These are phyloP conservation scores for Neltuma alba DNA, from an alignment of 306 rosid species.

Conservation along the genomic window DNA sequence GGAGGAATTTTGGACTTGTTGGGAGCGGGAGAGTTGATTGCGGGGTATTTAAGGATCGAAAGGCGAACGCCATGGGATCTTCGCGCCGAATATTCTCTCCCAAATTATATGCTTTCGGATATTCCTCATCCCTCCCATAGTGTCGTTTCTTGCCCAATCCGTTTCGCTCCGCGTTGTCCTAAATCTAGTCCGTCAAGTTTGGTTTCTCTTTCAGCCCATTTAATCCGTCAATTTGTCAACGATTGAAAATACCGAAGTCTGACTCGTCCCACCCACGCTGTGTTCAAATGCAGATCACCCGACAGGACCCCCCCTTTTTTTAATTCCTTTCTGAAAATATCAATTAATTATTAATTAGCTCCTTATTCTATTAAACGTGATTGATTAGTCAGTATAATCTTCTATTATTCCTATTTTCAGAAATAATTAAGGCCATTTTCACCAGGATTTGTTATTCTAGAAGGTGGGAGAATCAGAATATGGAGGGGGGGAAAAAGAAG, in stretches of 20 bases:
- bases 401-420: neutral
- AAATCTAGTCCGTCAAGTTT: neutral
- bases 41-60: conserved; percentile 30
- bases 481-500: neutral
- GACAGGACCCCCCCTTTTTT: neutral
- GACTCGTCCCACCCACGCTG: neutral
- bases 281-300: neutral
- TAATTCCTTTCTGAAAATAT: neutral
- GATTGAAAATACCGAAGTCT: neutral
- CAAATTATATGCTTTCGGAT: neutral
- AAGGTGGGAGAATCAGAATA: neutral
- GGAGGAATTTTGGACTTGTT: conserved; percentile 3
- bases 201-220: neutral
- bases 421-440: neutral
- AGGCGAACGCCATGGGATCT: neutral
- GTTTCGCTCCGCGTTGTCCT: neutral
- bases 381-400: neutral
- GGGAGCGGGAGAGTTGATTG: neutral
- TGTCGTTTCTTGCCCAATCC: neutral
- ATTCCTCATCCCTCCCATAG: neutral
- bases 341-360: neutral
- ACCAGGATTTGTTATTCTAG: neutral
- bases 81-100: neutral
- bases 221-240: neutral
- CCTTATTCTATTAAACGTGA: neutral